Base-by-base conservation (phyloP, 1,284 basidiomycete genomes). In the Sanghuangporus baumii region DNA sequence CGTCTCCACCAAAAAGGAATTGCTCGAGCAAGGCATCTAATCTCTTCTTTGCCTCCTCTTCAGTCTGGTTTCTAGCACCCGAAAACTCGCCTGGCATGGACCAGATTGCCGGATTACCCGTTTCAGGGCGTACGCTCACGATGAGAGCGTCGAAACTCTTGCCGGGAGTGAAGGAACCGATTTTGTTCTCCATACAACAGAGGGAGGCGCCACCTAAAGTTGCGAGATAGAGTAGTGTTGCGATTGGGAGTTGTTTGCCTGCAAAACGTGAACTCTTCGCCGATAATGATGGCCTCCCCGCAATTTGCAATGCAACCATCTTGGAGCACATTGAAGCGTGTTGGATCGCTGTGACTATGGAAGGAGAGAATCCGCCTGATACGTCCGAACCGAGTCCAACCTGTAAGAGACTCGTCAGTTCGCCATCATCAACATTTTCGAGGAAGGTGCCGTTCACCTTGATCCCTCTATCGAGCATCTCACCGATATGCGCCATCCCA, bases 111-210 rank as follows among this genome's bases (percentile, higher is more conserved):
- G 86, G 85, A 69, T 88, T 88, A 3, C 80, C 81, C 20, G 81
- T 73, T 54, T 79, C 80, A 51, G 74, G 72, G 59, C 74, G 75
- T 67, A 81, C 78, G 75, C 76, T 85, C 61, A 85, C 85, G 5
- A 94, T 69, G 11, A 98, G 76, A 1, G 96, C 96, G 73, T 99
- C 96, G 71, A 98, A 98, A 66, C 87, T 87, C 75, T 94, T 96
- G 2, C 94, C 94, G 0, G 80, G 78, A 26, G 78, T 79, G 63
- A 99, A 90, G 31, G 87, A 89, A 8, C 96, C 96, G n/a, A 93
- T 81, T 43, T 79, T 79, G 52, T 84, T 73, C 43, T 85, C 81
- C 36, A 98, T 74, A 57, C 81, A 80, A 71, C 93, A 96, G 0
- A 98, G 86, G 38, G 87, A 79, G 0, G 96, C 96, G 1, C 96